Base-by-base conservation (phyloP, 2,329 filamentous ascomycete genomes). In the Paraphoma chrysanthemicola region DNA sequence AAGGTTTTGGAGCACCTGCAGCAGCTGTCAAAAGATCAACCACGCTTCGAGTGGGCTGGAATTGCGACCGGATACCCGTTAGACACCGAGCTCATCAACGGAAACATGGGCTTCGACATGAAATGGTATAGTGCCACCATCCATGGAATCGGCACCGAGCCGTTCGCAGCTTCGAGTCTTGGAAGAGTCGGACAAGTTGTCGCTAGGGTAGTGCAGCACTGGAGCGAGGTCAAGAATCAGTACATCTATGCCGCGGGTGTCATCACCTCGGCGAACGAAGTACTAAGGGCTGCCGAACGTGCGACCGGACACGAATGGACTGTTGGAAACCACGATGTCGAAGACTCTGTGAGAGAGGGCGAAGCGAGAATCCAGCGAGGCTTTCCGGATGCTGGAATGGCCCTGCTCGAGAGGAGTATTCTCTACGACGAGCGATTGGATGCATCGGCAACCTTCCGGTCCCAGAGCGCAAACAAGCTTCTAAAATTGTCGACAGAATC, bases 71-170 rank as follows among this genome's bases (percentile, higher is more conserved):
- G 77, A 2, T 68, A 63, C 30, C 68, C 66, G 9, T 60, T 79
- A 3, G 73, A 78, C 44, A 63, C 62, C 10, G 65, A 58, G 6
- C 64, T 79, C 7, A 57, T 70, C 16, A 71, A 55, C 48, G 75
- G 75, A 10, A 69, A 73, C 30, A 61, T 78, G 38, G 76, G 76
- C 11, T 70, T 79, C 44, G 74, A 78, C 18, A 44, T 79, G 33
- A 63, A 75, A 56, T 78, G 77, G 76, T 71, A 77, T 23, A 78
- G 74, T 51, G 74, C 72, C 1, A 77, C 75, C 1, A 61, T 79
- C 4, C 72, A 76, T 23, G 77, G 76, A 6, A 66, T 60, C 1
- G 77, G 75, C 8, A 63, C 64, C 3, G 75, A 77, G 53, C 43
- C 38, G 0, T 79, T 79, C 53, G 69, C 77, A 12, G 75, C 67